Conservation (phyloP, 805 yeast genomes). For the Millerozyma acaciae region DNA sequence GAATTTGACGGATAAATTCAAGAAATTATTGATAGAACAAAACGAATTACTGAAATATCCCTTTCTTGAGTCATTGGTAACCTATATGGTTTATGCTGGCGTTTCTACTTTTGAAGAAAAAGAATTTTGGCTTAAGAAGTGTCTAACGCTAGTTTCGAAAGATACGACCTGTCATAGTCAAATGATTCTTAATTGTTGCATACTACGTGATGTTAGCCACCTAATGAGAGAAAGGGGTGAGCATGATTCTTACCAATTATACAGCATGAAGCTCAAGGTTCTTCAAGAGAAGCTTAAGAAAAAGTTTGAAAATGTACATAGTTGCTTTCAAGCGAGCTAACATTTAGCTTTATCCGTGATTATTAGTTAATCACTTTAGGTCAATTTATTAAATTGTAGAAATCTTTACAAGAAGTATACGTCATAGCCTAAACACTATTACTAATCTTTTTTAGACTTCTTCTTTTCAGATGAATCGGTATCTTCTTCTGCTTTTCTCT, state of each 20-base stretch:
- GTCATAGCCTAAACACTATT: background rate
- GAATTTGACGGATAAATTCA: background rate
- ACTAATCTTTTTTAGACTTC: slow-evolving; percentile 39
- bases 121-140: slow-evolving; percentile 12
- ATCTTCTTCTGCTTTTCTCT: slow-evolving; percentile 23
- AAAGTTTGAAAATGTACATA: too few species aligned
- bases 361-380: too few species aligned
- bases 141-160: slow-evolving; percentile 11
- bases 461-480: slow-evolving; percentile 47
- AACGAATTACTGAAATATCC: slow-evolving; percentile 6
- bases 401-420: background rate
- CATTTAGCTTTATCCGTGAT: too few species aligned
- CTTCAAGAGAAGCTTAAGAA: slow-evolving; percentile 1
- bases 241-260: too few species aligned
- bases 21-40: background rate
- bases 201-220: slow-evolving; percentile 13
- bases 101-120: slow-evolving; percentile 13
- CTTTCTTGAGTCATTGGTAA: slow-evolving; percentile 14
- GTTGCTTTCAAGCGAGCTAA: too few species aligned
- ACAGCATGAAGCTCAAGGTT: too few species aligned
- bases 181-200: slow-evolving; percentile 15
- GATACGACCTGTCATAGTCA: slow-evolving; percentile 15
- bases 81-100: slow-evolving; percentile 12
- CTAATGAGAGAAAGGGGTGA: slow-evolving; percentile 15
- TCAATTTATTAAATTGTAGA: background rate